Evolutionary conservation across 768 basidiomycete genomes (phyloP).

Genomic region (Mycena crocata): DNA sequence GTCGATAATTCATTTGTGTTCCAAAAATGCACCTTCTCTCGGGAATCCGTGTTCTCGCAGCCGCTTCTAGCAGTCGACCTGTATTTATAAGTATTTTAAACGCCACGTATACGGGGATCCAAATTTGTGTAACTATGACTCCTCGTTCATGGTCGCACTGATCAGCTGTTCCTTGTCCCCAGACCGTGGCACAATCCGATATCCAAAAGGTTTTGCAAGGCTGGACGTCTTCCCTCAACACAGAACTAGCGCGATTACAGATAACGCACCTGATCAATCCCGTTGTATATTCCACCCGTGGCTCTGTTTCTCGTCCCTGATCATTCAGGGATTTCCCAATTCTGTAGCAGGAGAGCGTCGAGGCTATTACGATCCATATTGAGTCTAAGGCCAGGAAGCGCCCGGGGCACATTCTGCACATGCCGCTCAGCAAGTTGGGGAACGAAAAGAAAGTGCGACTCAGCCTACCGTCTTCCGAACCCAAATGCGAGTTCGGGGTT

Average conservation of each 20-base stretch:
- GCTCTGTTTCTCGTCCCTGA: constrained; percentile 44
- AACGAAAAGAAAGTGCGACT: too few species aligned
- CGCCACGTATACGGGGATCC: too few species aligned
- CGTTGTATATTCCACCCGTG: constrained; percentile 50
- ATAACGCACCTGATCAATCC: constrained; percentile 56
- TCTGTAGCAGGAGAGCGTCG: constrained; percentile 55
- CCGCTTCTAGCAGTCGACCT: too few species aligned
- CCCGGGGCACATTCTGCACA: constrained; percentile 58
- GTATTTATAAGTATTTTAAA: too few species aligned
- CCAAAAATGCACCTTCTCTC: too few species aligned
- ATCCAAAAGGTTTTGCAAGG: constrained; percentile 16
- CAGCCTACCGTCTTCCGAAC: constrained; percentile 28
- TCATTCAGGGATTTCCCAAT: constrained; percentile 52
- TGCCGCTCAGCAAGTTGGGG: not conserved
- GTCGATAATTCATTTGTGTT: too few species aligned
- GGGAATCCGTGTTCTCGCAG: too few species aligned
- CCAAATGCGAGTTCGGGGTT: constrained; percentile 29
- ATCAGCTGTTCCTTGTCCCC: constrained; percentile 2
- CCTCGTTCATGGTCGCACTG: constrained; percentile 1
- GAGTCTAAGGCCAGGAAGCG: constrained; percentile 57
- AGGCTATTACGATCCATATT: constrained; percentile 59
- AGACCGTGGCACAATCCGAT: constrained; percentile 6
- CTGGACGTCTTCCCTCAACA: not conserved
- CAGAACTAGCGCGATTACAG: not conserved
- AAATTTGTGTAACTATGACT: not conserved